These are phyloP conservation scores for Pseudevernia furfuracea DNA, from an alignment of 495 filamentous ascomycete species.

Conservation along the genomic window DNA sequence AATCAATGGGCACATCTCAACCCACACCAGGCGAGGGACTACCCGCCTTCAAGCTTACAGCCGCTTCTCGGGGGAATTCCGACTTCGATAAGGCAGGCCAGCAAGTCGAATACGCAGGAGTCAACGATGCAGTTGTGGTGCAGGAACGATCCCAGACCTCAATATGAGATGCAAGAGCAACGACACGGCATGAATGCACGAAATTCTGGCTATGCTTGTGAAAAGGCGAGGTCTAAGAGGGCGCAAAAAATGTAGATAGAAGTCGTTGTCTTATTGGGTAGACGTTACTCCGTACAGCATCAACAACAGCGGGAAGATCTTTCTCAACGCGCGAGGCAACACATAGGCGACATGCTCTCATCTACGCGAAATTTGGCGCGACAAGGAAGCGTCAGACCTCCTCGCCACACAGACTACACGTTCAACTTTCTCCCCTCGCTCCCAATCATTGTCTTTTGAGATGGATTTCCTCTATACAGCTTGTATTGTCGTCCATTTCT, in stretches of 20 bases:
- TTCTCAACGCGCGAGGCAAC: neutral
- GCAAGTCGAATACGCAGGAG: slow-evolving; percentile 6
- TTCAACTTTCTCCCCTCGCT: neutral
- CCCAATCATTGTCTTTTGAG: neutral
- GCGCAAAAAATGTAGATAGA: slow-evolving; percentile 5
- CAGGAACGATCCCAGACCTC: slow-evolving; percentile 4
- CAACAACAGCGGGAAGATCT: neutral
- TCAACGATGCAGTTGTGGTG: neutral
- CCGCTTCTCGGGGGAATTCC: slow-evolving; percentile 15
- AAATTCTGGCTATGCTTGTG: neutral
- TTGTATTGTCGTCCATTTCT: neutral
- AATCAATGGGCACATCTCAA: neutral
- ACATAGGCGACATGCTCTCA: neutral
- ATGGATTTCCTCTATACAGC: neutral
- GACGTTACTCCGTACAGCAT: neutral
- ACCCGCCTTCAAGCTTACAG: slow-evolving; percentile 13
- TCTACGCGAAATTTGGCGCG: neutral
- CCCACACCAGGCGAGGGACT: neutral
- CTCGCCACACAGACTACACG: neutral
- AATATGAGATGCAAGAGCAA: slow-evolving; percentile 4
- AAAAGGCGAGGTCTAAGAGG: neutral
- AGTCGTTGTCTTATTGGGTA: neutral
- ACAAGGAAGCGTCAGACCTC: neutral
- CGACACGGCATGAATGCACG: neutral
- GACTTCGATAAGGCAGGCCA: slow-evolving; percentile 12